Base-by-base conservation (phyloP, 2,329 filamentous ascomycete genomes). In the Calonectria multiphialidica region DNA sequence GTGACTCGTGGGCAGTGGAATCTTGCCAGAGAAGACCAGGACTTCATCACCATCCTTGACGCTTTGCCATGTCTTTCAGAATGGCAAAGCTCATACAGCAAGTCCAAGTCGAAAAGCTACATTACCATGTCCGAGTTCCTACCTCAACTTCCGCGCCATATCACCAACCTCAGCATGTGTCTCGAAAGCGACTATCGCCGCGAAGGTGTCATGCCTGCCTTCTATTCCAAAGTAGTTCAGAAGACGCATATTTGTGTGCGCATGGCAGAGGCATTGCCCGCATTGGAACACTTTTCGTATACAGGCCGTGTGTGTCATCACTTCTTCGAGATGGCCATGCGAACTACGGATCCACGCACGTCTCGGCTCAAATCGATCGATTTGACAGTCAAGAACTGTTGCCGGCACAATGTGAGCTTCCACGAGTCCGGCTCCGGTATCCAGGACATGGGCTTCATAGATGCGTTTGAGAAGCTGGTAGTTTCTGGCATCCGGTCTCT, bases 1-100 rank as follows among this genome's bases (percentile, higher is more conserved):
- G 90, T 95, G 50, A 93, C 93, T 82, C 92, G 93, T 77, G 93
- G 93, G 8, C 92, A 94, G 76, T 95, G 93, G 93, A 95, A 95
- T 79, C 87, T 95, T 33, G 93, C 94, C 81, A 87, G 93, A 57
- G 86, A 88, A 18, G 84, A 89, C 50, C 84, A 86, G 21, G 92
- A 95, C 81, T 95, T 93, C 82, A 83, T 87, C 68, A 87, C 86
- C 64, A 88, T 95, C 62, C 86, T 90, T 23, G 82, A 84, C 15
- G 92, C 93, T 6, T 81, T 95, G 50, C 93, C 93, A 1, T 91
- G 90, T 72, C 83, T 95, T n/a, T 83, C 84, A 63, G 89, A 90
- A 76, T 91, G 90, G 90, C 89, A 90, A 71, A 88, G 87, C n/a
- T 89, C 88, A 7, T 92, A 91, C 84, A 93, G 91, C 80, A 94